Percentiles rank a stretch among this genome's conserved stretches.
phyloP scores from a whole-genome alignment of 2,329 filamentous ascomycete species.

The Magnaporthiopsis poae region DNA sequence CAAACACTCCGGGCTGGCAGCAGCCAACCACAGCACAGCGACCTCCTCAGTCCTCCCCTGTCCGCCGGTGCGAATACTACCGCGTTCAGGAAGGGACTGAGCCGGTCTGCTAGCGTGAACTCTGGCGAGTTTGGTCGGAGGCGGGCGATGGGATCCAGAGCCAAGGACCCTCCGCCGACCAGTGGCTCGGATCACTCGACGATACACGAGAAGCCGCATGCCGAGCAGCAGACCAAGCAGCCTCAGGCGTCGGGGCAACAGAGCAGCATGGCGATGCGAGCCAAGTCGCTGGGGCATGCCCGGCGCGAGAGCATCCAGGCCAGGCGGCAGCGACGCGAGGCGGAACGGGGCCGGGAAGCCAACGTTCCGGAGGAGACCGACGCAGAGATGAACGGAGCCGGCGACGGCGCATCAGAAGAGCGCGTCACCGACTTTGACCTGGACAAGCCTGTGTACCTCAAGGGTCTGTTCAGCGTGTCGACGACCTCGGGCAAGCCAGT shows the following conservation, averaged over 20 bases:
- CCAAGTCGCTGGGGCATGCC: conserved; percentile 82
- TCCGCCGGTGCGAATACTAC: conserved; percentile 47
- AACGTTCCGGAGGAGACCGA: conserved; percentile 89
- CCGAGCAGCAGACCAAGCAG: conserved; percentile 38
- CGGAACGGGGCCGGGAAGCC: conserved; percentile 46
- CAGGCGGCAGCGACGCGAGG: conserved; percentile 55
- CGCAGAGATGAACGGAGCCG: conserved; percentile 54
- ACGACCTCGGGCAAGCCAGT: conserved; percentile 91
- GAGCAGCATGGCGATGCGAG: conserved; percentile 55
- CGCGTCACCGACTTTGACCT: conserved; percentile 61
- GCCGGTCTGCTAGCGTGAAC: conserved; percentile 83
- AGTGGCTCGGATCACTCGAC: conserved; percentile 72
- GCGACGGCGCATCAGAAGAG: conserved; percentile 51
- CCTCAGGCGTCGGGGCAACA: conserved; percentile 14
- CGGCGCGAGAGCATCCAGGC: conserved; percentile 87
- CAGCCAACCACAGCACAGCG: conserved; percentile 64
- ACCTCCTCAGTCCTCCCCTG: conserved; percentile 65
- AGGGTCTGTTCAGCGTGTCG: conserved; percentile 92
- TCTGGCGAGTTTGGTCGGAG: conserved; percentile 71
- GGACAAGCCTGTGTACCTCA: conserved; percentile 88
- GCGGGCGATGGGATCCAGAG: conserved; percentile 31
- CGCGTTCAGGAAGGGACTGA: conserved; percentile 59
- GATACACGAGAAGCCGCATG: conserved; percentile 40
- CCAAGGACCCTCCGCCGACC: conserved; percentile 59
- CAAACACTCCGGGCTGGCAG: conserved; percentile 43